Evolutionary conservation across 257 asterid genomes (phyloP).

Genomic region (Vinca minor): DNA sequence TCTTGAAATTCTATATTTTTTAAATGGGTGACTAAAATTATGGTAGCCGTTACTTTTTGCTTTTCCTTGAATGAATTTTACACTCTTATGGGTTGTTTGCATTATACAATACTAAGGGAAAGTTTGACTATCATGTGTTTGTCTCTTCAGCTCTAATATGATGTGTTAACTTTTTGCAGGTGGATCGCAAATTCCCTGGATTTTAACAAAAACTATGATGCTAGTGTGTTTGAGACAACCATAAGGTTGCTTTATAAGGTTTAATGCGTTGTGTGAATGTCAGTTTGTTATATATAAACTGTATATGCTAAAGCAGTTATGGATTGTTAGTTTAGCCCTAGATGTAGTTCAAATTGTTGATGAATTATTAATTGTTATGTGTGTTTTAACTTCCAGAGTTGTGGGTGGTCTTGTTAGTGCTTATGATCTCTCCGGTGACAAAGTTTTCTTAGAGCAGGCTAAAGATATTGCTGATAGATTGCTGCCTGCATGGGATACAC

Average conservation of each 20-base stretch:
- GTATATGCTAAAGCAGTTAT: slow-evolving; percentile 8
- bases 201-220: slow-evolving; percentile 93
- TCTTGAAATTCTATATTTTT: not conserved
- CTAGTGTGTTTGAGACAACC: slow-evolving; percentile 99
- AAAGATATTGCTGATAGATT: slow-evolving; percentile 89
- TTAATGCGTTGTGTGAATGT: slow-evolving; percentile 36
- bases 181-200: slow-evolving; percentile 92
- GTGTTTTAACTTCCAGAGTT: slow-evolving; percentile 64
- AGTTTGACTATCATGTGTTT: not conserved
- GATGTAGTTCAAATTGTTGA: slow-evolving; percentile 11
- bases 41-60: too few relatives aligned
- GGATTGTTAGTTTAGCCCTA: slow-evolving; percentile 16
- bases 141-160: slow-evolving; percentile 2
- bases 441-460: slow-evolving; percentile 87
- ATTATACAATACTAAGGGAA: not conserved
- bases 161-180: slow-evolving; percentile 52
- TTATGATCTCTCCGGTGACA: slow-evolving; percentile 93
- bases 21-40: not conserved
- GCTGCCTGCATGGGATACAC: slow-evolving; percentile 95
- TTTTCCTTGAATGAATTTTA: not conserved
- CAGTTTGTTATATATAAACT: slow-evolving; percentile 18
- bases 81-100: not conserved
- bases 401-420: slow-evolving; percentile 99
- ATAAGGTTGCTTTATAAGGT: slow-evolving; percentile 99
- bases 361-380: slow-evolving; percentile 20